Percentiles rank a stretch among this genome's conserved stretches.
These are phyloP conservation scores for Aspergillus pseudoviridinutans DNA, from an alignment of 2,329 filamentous ascomycete genomes.

Conservation along the genomic window DNA sequence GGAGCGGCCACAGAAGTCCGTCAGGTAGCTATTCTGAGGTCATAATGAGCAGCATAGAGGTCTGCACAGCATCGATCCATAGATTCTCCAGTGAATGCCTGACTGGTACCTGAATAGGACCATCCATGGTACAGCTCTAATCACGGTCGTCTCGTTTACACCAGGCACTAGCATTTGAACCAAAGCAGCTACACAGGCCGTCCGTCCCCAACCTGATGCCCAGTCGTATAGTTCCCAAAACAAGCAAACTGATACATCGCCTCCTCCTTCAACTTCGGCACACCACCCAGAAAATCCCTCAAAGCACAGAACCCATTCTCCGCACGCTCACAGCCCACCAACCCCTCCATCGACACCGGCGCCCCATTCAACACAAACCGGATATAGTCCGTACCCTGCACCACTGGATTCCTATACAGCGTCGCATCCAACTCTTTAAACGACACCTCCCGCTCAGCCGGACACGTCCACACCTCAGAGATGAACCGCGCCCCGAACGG, in stretches of 20 bases:
- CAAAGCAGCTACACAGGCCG: constrained; percentile 6
- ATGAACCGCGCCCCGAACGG: no score
- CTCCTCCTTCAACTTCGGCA: constrained; percentile 21
- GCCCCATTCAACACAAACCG: no score
- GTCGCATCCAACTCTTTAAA: no score
- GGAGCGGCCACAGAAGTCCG: neutral
- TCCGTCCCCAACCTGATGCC: constrained; percentile 25
- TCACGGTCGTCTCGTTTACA: no score
- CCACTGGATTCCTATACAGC: no score
- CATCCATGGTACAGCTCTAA: neutral
- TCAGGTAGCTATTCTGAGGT: neutral
- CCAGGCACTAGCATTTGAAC: neutral
- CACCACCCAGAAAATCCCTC: constrained; percentile 21
- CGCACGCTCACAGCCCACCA: constrained; percentile 5
- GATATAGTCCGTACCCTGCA: no score
- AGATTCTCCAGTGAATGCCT: neutral
- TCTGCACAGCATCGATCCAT: no score
- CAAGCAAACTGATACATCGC: constrained; percentile 29
- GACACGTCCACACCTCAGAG: no score
- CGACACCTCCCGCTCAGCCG: no score
- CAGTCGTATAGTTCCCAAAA: constrained; percentile 23
- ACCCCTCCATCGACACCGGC: no score
- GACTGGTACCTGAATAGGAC: neutral
- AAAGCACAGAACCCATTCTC: constrained; percentile 29
- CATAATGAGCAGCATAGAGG: neutral